Evolutionary conservation across 495 filamentous ascomycete genomes (phyloP).

Genomic region (Lepraria neglecta): DNA sequence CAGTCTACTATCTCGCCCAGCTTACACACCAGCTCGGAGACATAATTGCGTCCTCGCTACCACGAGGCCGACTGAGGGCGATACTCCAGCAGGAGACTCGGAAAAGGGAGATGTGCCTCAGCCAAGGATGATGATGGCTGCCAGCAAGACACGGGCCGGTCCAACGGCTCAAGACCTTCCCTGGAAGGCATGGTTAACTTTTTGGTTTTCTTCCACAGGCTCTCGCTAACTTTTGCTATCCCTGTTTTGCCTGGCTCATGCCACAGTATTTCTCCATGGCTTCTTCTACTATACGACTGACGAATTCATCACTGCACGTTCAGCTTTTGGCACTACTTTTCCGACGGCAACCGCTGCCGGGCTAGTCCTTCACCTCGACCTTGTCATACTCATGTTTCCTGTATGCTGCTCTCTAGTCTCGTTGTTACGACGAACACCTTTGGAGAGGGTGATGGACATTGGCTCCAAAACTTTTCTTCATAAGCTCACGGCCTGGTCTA

Average conservation of each 20-base stretch:
- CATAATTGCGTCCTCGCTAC: neutral
- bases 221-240: slow-evolving; percentile 57
- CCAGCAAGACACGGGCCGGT: neutral
- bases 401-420: slow-evolving; percentile 75
- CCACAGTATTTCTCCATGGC: slow-evolving; percentile 18
- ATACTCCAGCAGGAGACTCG: too few relatives aligned
- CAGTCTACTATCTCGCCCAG: too few relatives aligned
- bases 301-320: slow-evolving; percentile 53
- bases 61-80: neutral
- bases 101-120: neutral
- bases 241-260: slow-evolving; percentile 30
- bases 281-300: slow-evolving; percentile 69
- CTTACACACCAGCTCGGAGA: too few relatives aligned
- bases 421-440: slow-evolving; percentile 63
- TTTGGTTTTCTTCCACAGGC: slow-evolving; percentile 69
- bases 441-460: slow-evolving; percentile 73
- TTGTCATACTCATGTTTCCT: slow-evolving; percentile 68
- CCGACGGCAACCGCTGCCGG: slow-evolving; percentile 66
- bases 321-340: slow-evolving; percentile 62
- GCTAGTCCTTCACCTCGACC: slow-evolving; percentile 66
- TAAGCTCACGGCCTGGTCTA: slow-evolving; percentile 72
- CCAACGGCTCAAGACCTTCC: too few relatives aligned
- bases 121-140: neutral
- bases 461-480: slow-evolving; percentile 80
- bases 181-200: neutral